Conservation (phyloP, 2,329 filamentous ascomycete species). For the Paraphaeosphaeria minitans region DNA sequence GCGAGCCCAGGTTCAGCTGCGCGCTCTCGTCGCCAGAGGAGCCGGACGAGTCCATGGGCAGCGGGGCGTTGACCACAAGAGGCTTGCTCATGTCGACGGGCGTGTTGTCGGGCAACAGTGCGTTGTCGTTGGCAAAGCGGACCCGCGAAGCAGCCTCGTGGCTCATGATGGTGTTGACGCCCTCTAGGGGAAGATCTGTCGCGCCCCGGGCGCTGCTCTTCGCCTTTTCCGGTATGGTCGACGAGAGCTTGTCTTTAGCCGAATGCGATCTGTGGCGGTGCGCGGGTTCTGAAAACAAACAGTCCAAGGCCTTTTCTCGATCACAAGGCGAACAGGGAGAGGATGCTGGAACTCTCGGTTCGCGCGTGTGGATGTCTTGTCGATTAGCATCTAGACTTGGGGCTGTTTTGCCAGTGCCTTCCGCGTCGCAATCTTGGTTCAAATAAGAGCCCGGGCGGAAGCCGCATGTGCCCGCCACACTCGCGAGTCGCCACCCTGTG, state of each 20-base stretch:
- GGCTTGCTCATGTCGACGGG: conserved; percentile 35
- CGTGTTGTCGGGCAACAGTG: conserved; percentile 19
- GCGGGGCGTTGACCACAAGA: conserved; percentile 36
- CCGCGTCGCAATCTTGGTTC: background rate
- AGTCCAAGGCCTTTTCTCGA: background rate
- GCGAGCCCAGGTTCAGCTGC: conserved; percentile 55
- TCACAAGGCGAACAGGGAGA: background rate
- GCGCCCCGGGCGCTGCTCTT: conserved; percentile 6
- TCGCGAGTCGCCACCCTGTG: conserved; percentile 6
- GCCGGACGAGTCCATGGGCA: conserved; percentile 55
- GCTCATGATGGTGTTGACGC: conserved; percentile 28
- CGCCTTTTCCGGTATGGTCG: conserved; percentile 14
- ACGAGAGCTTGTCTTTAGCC: conserved; percentile 4
- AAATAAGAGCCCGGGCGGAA: background rate
- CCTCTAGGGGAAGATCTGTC: conserved; percentile 1
- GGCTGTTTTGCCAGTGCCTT: background rate
- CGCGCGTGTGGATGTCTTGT: background rate
- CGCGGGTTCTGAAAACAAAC: background rate
- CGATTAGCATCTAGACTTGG: background rate
- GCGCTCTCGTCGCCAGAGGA: conserved; percentile 53
- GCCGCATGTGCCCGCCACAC: background rate
- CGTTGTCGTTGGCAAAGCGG: conserved; percentile 35
- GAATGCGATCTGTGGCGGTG: conserved; percentile 12
- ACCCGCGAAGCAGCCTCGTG: conserved; percentile 29
- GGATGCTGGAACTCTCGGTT: background rate